Conservation (phyloP, 148 eudicot genomes). For the Rhododendron simsii region DNA sequence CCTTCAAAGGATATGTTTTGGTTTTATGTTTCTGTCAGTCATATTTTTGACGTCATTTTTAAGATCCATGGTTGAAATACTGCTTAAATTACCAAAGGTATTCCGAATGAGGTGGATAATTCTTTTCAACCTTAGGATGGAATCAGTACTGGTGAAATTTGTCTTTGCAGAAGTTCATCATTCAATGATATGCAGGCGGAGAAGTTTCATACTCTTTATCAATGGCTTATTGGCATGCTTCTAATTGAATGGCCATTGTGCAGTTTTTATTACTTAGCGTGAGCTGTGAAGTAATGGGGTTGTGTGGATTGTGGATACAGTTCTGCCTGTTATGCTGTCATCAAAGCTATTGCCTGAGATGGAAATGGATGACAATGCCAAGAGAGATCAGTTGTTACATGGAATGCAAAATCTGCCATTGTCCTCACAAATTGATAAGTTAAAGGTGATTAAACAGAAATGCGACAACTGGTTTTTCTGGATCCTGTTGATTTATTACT, state of each 20-base stretch:
- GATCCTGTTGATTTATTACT: not conserved
- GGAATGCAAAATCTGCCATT: constrained; percentile 76
- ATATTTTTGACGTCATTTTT: not conserved
- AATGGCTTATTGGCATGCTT: not conserved
- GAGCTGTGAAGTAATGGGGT: not conserved
- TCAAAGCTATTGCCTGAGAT: constrained; percentile 99
- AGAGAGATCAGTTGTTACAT: constrained; percentile 75
- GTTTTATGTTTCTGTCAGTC: not conserved
- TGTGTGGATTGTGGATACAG: constrained; percentile 32
- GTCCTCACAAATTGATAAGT: constrained; percentile 69
- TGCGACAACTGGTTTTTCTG: not conserved
- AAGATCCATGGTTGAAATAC: constrained; percentile 3
- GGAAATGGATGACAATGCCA: constrained; percentile 75
- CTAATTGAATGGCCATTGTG: not conserved
- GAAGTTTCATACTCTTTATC: not conserved
- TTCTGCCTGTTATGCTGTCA: constrained; percentile 95
- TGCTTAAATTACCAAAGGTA: not conserved
- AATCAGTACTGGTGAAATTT: not conserved
- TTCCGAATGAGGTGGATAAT: not conserved
- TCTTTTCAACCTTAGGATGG: not conserved
- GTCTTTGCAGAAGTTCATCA: not conserved
- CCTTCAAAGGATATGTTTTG: not conserved
- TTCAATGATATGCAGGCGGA: not conserved
- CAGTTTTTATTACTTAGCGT: not conserved
- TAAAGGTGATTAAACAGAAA: constrained; percentile 54